A percentile compares a stretch with the other conserved stretches of the same genome.
phyloP scores from a whole-genome alignment of 768 basidiomycete species.

The Suillus sp. region DNA sequence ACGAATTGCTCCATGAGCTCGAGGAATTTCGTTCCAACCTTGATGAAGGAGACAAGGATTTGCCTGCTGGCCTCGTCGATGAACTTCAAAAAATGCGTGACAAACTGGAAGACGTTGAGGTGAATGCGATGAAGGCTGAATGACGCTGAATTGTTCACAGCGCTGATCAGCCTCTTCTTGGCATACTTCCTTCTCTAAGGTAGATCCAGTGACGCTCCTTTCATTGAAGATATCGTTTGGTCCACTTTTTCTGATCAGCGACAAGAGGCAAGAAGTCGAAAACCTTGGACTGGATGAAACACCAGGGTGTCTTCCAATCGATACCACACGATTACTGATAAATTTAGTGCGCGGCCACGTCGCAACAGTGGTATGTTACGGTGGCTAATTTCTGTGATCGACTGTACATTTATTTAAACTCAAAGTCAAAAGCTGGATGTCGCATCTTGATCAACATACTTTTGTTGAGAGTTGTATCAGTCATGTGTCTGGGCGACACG shows the following conservation, averaged over 20 bases:
- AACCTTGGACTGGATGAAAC: slow-evolving; percentile 10
- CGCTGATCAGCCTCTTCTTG: background rate
- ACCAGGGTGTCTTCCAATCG: slow-evolving; percentile 12
- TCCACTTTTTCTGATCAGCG: slow-evolving; percentile 18
- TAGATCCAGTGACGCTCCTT: background rate
- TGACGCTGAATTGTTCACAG: background rate
- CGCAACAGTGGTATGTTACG: background rate
- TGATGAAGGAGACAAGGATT: slow-evolving; percentile 23
- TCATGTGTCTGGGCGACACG: slow-evolving; percentile 17
- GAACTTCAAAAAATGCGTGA: slow-evolving; percentile 15
- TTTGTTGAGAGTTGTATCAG: slow-evolving; percentile 8
- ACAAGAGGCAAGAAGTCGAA: slow-evolving; percentile 10
- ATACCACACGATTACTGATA: background rate
- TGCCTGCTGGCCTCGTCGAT: slow-evolving; percentile 14
- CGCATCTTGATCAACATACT: slow-evolving; percentile 1
- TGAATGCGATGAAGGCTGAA: background rate
- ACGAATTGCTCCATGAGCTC: slow-evolving; percentile 15
- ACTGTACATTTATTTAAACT: background rate
- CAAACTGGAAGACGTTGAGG: slow-evolving; percentile 3
- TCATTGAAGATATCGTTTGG: slow-evolving; percentile 7
- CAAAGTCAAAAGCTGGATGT: background rate
- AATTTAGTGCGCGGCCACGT: background rate
- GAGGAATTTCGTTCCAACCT: slow-evolving; percentile 18
- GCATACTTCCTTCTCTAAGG: background rate
- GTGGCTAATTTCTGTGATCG: background rate